Conservation (phyloP, 768 basidiomycete species). For the Nidula microcarpa region DNA sequence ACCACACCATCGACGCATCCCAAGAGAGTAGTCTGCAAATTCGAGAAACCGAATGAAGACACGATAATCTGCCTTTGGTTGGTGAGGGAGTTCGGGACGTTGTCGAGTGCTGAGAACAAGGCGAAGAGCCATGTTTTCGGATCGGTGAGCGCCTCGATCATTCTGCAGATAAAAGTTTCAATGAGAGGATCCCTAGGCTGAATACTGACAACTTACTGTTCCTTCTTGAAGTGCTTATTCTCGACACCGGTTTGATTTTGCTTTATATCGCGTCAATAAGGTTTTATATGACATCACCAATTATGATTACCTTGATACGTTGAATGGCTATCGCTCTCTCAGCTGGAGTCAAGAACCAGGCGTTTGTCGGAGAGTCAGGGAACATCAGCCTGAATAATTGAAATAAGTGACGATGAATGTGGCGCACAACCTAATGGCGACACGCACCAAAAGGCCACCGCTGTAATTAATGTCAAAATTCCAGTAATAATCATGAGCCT, state of each 20-base stretch:
- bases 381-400: slow-evolving; percentile 50
- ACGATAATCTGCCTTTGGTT: slow-evolving; percentile 68
- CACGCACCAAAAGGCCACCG: slow-evolving; percentile 53
- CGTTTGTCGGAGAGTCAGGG: slow-evolving; percentile 71
- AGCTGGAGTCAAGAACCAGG: slow-evolving; percentile 68
- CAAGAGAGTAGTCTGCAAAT: slow-evolving; percentile 65
- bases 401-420: background rate
- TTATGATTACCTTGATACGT: slow-evolving; percentile 51
- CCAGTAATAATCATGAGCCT: slow-evolving; percentile 76
- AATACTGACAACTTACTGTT: slow-evolving; percentile 51
- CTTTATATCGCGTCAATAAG: slow-evolving; percentile 19
- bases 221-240: slow-evolving; percentile 77
- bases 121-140: slow-evolving; percentile 79
- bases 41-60: slow-evolving; percentile 60
- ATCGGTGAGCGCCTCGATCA: slow-evolving; percentile 65
- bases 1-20: slow-evolving; percentile 63
- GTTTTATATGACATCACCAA: background rate
- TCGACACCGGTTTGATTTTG: slow-evolving; percentile 80
- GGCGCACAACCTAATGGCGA: background rate
- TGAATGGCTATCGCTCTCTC: slow-evolving; percentile 63
- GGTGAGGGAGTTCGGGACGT: slow-evolving; percentile 62
- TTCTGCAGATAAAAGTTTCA: slow-evolving; percentile 27
- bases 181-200: background rate
- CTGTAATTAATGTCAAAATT: slow-evolving; percentile 47
- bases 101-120: slow-evolving; percentile 57